phyloP scores from a whole-genome alignment of 768 basidiomycete genomes.

The Chalciporus pseudorubinellus region DNA sequence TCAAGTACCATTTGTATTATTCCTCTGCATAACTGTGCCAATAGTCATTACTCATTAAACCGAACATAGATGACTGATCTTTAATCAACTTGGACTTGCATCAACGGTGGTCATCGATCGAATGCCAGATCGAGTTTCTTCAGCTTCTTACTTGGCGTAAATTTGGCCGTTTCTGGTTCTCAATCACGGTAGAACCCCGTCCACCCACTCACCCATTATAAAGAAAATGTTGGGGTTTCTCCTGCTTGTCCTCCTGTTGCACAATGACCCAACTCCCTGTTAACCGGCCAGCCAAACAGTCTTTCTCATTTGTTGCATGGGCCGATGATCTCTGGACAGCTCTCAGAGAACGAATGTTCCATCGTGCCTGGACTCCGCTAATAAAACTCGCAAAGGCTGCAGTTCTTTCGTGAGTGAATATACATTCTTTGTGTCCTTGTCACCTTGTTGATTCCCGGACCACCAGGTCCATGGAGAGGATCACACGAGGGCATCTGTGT shows the following conservation, averaged over 20 bases:
- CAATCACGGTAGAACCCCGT: neutral
- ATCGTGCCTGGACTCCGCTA: conserved; percentile 43
- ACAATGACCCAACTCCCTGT: conserved; percentile 37
- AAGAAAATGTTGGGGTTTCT: too few species aligned
- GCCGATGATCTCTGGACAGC: conserved; percentile 43
- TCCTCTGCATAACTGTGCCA: conserved; percentile 20
- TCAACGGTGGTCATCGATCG: neutral
- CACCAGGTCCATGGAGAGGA: conserved; percentile 43
- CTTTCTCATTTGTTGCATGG: conserved; percentile 42
- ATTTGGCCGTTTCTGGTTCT: too few species aligned
- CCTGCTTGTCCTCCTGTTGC: neutral
- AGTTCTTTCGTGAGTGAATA: conserved; percentile 43
- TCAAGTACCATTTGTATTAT: conserved; percentile 24
- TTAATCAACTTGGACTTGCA: neutral
- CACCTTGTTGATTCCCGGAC: neutral
- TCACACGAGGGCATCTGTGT: conserved; percentile 46
- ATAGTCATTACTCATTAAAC: conserved; percentile 9
- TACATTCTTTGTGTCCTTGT: conserved; percentile 1
- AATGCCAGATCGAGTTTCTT: too few species aligned
- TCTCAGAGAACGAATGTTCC: conserved; percentile 41
- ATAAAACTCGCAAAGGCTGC: conserved; percentile 44
- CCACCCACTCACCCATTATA: neutral
- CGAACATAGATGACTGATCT: neutral
- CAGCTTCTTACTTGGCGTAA: too few species aligned
- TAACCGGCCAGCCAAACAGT: conserved; percentile 42